Conservation (phyloP, 164 flowering plant genomes). For the Annona squamosa region DNA sequence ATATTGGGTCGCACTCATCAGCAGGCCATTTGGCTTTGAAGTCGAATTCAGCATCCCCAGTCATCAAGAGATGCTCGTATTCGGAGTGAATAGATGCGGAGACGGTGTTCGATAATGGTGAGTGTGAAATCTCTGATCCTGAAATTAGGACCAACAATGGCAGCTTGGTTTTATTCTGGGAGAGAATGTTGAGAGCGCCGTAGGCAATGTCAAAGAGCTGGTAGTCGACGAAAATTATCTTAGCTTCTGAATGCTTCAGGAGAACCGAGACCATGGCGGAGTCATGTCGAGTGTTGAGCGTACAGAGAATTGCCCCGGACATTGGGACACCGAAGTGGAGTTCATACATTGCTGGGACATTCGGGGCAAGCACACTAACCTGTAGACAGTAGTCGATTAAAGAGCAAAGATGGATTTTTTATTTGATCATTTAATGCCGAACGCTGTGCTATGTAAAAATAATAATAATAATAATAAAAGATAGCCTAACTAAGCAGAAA, state of each 20-base stretch:
- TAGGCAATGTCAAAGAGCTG: slow-evolving; percentile 36
- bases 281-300: slow-evolving; percentile 53
- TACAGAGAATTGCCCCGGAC: slow-evolving; percentile 63
- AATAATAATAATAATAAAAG: neutral
- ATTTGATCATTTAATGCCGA: neutral
- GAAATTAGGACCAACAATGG: slow-evolving; percentile 40
- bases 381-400: slow-evolving; percentile 13
- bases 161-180: slow-evolving; percentile 14
- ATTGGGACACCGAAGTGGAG: slow-evolving; percentile 74
- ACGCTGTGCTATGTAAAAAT: neutral
- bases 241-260: slow-evolving; percentile 52
- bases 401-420: neutral
- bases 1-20: slow-evolving; percentile 64
- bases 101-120: neutral
- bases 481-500: too few species aligned
- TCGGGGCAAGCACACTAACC: slow-evolving; percentile 59
- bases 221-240: slow-evolving; percentile 52
- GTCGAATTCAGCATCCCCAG: slow-evolving; percentile 37
- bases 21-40: slow-evolving; percentile 35
- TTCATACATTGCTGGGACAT: slow-evolving; percentile 71
- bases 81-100: slow-evolving; percentile 14
- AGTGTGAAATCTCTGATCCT: slow-evolving; percentile 19
- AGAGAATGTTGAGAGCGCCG: slow-evolving; percentile 32
- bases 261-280: slow-evolving; percentile 42
- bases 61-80: slow-evolving; percentile 37